Percentiles rank a stretch among this genome's conserved stretches.
phyloP scores from a whole-genome alignment of 2,329 filamentous ascomycete species.

The Pseudogymnoascus sp. region DNA sequence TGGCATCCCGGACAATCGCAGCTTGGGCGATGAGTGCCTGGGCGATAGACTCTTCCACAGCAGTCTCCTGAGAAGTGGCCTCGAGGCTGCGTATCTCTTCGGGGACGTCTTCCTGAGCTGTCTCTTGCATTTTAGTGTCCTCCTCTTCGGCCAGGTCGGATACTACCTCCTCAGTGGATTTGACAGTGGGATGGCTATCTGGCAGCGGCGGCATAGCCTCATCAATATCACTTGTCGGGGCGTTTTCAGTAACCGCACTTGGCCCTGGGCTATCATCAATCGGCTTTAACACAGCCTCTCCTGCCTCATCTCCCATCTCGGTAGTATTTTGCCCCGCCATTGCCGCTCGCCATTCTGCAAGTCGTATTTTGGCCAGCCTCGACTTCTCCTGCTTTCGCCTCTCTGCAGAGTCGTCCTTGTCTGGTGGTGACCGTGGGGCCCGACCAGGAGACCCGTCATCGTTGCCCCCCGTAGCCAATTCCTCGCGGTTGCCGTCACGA shows the following conservation, averaged over 20 bases:
- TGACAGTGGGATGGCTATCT: not conserved
- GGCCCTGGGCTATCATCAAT: not conserved
- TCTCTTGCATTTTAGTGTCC: not conserved
- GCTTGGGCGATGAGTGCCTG: not conserved
- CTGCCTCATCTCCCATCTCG: too few relatives aligned
- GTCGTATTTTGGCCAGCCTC: too few relatives aligned
- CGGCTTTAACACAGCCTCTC: too few relatives aligned
- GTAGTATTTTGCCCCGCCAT: too few relatives aligned
- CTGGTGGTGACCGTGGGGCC: not conserved
- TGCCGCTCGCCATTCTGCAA: too few relatives aligned
- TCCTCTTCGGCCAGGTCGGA: not conserved
- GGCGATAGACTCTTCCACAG: not conserved
- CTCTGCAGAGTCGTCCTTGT: not conserved
- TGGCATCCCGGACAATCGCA: not conserved
- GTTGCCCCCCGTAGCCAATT: not conserved
- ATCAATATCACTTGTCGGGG: not conserved
- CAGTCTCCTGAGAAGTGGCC: not conserved
- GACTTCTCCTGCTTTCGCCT: too few relatives aligned
- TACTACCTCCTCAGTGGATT: not conserved
- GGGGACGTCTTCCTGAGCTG: not conserved
- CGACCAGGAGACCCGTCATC: not conserved
- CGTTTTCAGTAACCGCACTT: not conserved
- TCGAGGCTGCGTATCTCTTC: not conserved
- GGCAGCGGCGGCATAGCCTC: not conserved
- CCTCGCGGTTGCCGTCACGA: not conserved